Base-by-base conservation (phyloP, 495 filamentous ascomycete species). In the Hypoxylon intermedium region DNA sequence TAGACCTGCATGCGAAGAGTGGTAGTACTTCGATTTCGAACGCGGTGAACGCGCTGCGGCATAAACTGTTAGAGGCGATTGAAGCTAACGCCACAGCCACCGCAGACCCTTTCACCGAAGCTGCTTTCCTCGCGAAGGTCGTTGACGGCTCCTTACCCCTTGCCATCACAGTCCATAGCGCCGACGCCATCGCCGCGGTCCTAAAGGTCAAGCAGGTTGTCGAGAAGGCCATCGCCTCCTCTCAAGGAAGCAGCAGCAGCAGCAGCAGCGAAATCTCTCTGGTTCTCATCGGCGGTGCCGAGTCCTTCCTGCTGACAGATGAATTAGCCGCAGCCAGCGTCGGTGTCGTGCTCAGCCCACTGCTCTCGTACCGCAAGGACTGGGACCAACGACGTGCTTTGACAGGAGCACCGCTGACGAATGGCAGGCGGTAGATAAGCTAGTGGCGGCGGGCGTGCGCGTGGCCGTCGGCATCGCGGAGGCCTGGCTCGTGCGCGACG, bases 331-430 rank as follows among this genome's bases (percentile, higher is more conserved):
- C 69, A 0, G 75, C 77, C 0, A 21, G 64, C 0, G 77, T 82
- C 1, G 72, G 77, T 20, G 78, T 84, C n/a, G 72, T 84, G 2
- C 72, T 84, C 2, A 75, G 74, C 2, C 78, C 80, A 6, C 50
- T 78, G 9, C 71, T 73, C 24, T 75, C 77, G 0, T 79, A 75
- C 53, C 72, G 74, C 7, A 63, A 23, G 1, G 40, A 51, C 0
- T 84, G 80, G 79, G 81, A 82, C 45, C 72, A 81, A 53, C 73
- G 75, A 1, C 71, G 80, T 5, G 72, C 77, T 2, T 67, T 82
- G 18, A 71, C 76, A 0, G 81, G 81, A 1, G 80, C 81, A 1
- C 81, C 81, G 12, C 74, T 84, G 1, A 81, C 77, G 7, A 80
- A 82, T 44, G 81, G 77, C 3, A 84, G 6, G 72, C 70, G 0